Evolutionary conservation across 2,329 filamentous ascomycete genomes (phyloP), one percentile per base, ranked within the genome.

Genomic region (Allantophomopsis cytisporea): DNA sequence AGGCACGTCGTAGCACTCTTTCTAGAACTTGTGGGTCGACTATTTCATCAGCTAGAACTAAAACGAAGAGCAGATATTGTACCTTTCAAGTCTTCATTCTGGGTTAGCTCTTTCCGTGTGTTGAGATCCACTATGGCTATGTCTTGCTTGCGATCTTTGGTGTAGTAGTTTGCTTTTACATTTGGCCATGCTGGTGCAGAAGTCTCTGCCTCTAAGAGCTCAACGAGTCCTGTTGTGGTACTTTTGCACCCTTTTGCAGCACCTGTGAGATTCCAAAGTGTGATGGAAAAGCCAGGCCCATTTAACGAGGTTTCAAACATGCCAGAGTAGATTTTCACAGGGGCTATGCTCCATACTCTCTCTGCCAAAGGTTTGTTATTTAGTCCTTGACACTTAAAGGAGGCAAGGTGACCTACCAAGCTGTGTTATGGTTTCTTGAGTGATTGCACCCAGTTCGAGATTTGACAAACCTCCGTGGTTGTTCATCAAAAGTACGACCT

Each of bases 281-380:
- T 71, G 23, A 73, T 65, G 7, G 65, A 70, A 58, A 71, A 73
- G 4, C 69, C 70, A 6, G 69, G 69, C 2, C 63, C 69, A 45
- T 73, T 73, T 7, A 73, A 54, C 0, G 66, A 71, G 0, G 68
- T 71, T 43, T 72, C 68, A 35, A 73, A 66, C 2, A 61, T 54
- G 6, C 63, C 63, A 1, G 61, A 60, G 44, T 68, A 66, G 33
- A 69, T 63, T 36, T 66, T 61, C 10, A 52, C 50, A 1, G 68
- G 68, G 6, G 54, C 56, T 37, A 72, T 69, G 4, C 61, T 58
- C 63, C 65, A 71, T 40, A 64, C 63, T 5, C 51, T 51, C 37
- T 65, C 54, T 52, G 23, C 32, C 48, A 7, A 17, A 10, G 15
- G 13, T 35, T 7, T 15, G 21, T 11, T n/a, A 13, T 20, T n/a